Base-by-base conservation (phyloP, 2,329 filamentous ascomycete species). In the Knufia fluminis region DNA sequence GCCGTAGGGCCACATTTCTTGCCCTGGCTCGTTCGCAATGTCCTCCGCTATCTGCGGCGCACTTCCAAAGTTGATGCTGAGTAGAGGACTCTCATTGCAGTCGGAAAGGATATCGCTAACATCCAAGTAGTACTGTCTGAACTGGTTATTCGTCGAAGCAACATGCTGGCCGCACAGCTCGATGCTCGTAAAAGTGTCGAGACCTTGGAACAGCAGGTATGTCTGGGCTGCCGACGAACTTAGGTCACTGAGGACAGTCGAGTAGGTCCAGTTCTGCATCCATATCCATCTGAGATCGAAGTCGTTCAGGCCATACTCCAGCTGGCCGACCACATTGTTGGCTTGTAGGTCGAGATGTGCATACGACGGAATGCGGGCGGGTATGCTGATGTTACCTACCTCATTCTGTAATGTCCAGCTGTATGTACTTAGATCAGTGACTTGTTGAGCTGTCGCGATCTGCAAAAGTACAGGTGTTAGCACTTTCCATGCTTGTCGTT, bases 201-300 rank as follows among this genome's bases (percentile, higher is more conserved):
- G 66, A 4, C 79, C 79, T 49, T 82, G 73, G 63, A 82, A 82
- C 0, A 80, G 66, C 1, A 82, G 69, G 24, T 44, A n/a, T 39
- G 45, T 52, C 10, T 32, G 1, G n/a, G 14, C 26, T 8, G 17
- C 22, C 2, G 61, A 66, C 50, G 55, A 71, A 63, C 78, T 56
- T 17, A 62, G 66, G 7, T 61, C 38, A 2, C 81, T 63, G 0
- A 65, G 64, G 6, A 62, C 64, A n/a, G 71, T 73, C 0, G 70
- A 74, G 57, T 82, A 83, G 0, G 76, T 82, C 79, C 79, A 83
- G 58, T 82, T 78, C 12, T 66, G 65, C 57, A 69, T 67, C n/a
- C 70, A 69, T 22, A 83, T 68, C 78, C 78, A 82, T 20, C 77
- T 72, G 14, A 78, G 68, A 49, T 79, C 67, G 57, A 80, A 79